Evolutionary conservation across 208 protist genomes (phyloP).

Genomic region (Acanthamoeba divionensis): DNA sequence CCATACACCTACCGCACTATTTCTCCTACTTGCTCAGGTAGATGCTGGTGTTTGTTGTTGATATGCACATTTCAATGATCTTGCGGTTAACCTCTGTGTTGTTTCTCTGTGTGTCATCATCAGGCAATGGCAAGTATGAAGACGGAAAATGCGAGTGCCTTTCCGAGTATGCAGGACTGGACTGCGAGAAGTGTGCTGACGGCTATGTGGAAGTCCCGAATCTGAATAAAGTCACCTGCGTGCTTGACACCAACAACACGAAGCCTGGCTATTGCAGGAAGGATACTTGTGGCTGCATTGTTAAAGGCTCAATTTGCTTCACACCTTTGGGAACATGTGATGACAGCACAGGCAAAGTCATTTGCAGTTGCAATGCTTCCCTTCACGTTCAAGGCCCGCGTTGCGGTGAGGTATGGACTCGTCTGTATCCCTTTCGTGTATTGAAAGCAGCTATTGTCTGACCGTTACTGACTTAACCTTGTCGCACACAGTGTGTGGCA

Average conservation of each 20-base stretch:
- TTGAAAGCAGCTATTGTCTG: neutral
- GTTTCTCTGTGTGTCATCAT: too few species aligned
- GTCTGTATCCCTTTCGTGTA: neutral
- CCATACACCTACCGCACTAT: neutral
- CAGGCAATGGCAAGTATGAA: too few species aligned
- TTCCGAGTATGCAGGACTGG: neutral
- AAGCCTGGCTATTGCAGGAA: too few species aligned
- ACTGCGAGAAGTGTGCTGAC: constrained; percentile 1
- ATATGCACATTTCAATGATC: too few species aligned
- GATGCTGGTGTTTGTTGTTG: neutral
- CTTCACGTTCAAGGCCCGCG: neutral
- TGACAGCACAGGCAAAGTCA: neutral
- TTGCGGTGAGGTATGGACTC: neutral
- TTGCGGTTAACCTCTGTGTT: too few species aligned
- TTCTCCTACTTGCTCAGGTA: neutral
- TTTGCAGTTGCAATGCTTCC: neutral
- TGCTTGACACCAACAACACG: neutral
- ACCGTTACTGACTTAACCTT: neutral
- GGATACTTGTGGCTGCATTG: too few species aligned
- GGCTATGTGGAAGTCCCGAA: too few species aligned
- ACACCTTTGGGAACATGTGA: neutral
- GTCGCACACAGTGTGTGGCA: neutral
- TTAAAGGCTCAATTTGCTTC: too few species aligned
- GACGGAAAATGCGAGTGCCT: too few species aligned
- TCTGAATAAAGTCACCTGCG: neutral